Conservation (phyloP, 345 rosid species). For the Hibiscus trionum region DNA sequence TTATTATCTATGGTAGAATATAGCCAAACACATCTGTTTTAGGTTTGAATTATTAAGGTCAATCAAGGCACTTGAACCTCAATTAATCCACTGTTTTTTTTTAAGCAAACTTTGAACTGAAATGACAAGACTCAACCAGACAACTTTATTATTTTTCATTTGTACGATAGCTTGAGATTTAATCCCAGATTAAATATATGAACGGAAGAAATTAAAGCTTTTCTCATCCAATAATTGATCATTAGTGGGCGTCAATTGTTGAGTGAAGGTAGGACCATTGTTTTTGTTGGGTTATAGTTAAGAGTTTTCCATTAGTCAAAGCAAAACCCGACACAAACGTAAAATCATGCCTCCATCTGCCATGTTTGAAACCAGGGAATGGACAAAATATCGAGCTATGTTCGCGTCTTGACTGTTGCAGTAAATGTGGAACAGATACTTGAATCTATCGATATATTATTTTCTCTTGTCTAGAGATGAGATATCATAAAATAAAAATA, state of each 20-base stretch:
- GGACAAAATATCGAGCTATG: neutral
- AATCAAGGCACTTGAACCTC: neutral
- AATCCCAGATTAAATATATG: neutral
- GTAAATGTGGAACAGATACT: too few species aligned
- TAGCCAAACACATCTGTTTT: neutral
- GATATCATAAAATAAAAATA: too few species aligned
- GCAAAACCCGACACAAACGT: neutral
- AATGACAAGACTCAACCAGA: constrained; percentile 6
- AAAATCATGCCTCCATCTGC: neutral
- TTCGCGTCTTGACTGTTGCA: neutral
- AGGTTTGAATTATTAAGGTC: neutral
- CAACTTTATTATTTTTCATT: neutral
- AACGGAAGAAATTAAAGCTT: neutral
- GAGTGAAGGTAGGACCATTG: neutral
- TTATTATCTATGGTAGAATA: neutral
- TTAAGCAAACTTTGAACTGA: constrained; percentile 2
- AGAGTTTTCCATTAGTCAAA: neutral
- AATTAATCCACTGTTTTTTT: neutral
- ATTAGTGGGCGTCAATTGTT: neutral
- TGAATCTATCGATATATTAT: too few species aligned
- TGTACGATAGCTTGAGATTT: constrained; percentile 2
- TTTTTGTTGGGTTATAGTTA: constrained; percentile 1
- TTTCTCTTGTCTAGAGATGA: too few species aligned
- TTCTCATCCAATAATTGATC: neutral
- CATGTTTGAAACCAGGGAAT: neutral